Evolutionary conservation across 805 yeast genomes (phyloP).

Genomic region (Yarrowia alimentaria): DNA sequence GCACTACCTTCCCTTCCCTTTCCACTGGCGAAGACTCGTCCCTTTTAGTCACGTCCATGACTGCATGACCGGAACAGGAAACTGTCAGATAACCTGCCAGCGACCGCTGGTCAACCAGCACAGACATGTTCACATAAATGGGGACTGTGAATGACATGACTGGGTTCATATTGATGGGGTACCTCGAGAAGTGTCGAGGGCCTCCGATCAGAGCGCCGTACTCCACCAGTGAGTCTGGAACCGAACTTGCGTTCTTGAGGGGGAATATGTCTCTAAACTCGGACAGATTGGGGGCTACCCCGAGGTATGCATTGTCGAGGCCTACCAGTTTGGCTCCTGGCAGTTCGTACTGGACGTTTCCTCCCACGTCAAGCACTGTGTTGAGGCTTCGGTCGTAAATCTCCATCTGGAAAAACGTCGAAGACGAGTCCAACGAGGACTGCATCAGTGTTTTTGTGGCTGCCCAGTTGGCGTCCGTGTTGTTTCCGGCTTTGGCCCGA

Average conservation of each 20-base stretch:
- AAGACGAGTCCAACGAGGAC: slow-evolving; percentile 63
- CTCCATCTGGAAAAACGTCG: slow-evolving; percentile 59
- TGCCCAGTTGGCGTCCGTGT: slow-evolving; percentile 50
- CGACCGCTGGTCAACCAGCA: slow-evolving; percentile 55
- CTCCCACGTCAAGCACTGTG: slow-evolving; percentile 44
- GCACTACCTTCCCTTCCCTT: slow-evolving; percentile 32
- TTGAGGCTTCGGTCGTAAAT: slow-evolving; percentile 61
- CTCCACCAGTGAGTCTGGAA: slow-evolving; percentile 4
- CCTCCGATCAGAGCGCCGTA: slow-evolving; percentile 13
- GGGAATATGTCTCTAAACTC: slow-evolving; percentile 14
- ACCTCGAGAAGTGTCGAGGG: not conserved
- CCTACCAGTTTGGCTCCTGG: not conserved
- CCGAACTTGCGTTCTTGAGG: not conserved
- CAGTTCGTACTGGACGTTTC: slow-evolving; percentile 8
- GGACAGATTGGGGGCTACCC: slow-evolving; percentile 10
- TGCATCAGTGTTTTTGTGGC: slow-evolving; percentile 50
- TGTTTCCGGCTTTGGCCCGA: slow-evolving; percentile 70
- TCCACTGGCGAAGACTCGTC: slow-evolving; percentile 47
- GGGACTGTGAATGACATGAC: slow-evolving; percentile 78
- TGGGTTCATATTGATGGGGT: slow-evolving; percentile 19
- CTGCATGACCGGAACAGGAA: slow-evolving; percentile 40
- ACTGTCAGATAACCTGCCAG: slow-evolving; percentile 72
- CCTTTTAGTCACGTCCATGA: slow-evolving; percentile 46
- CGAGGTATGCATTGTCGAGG: not conserved
- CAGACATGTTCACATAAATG: slow-evolving; percentile 68